Evolutionary conservation across 768 basidiomycete species (phyloP), one percentile per base, ranked within the genome.

Genomic region (Collybia nuda): DNA sequence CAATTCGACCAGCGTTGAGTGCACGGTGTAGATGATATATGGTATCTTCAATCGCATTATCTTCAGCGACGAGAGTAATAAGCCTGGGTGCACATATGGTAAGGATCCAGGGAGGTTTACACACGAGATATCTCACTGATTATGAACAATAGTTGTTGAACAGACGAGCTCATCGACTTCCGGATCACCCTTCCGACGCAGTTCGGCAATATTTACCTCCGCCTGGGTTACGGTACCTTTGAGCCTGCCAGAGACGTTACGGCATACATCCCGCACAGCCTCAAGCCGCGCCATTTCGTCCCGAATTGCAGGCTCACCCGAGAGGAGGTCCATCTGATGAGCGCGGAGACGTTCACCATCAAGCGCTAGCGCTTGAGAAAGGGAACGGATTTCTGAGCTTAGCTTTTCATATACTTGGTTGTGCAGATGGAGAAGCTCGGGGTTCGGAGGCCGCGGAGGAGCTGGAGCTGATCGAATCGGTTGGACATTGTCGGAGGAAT

Each of bases 1-100:
- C 96, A 54, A 98, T 87, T 51, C 93, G 83, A 0, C 91, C 91
- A 46, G 86, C 75, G 63, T 97, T 97, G 55, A 99, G 75, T 0
- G 94, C 96, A 54, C 94, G 81, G 56, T 95, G 93, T 41, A 99
- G 80, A 66, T 98, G 94, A 71, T 98, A 99, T 52, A 97, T 89
- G 40, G 96, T 96, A 67, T 98, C 97, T 70, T 98, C 96, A 63
- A 98, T 94, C 1, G 96, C 93, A 61, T 93, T 94, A 68, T 98
- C 97, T 67, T 99, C 97, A n/a, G 97, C 95, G n/a, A 98, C 88
- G 23, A 98, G 78, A 64, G 98, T 91, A 58, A 98, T 86, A 19
- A 99, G 75, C 70, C 96, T 98, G 48, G 42, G 40, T 44, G 41
- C 19, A n/a, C 47, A 54, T 23, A 37, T 40, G 35, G 56, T 54